A percentile compares a stretch with the other conserved stretches of the same genome.
Conservation (phyloP, 2,329 filamentous ascomycete genomes). For the Achaetomium macrosporum region DNA sequence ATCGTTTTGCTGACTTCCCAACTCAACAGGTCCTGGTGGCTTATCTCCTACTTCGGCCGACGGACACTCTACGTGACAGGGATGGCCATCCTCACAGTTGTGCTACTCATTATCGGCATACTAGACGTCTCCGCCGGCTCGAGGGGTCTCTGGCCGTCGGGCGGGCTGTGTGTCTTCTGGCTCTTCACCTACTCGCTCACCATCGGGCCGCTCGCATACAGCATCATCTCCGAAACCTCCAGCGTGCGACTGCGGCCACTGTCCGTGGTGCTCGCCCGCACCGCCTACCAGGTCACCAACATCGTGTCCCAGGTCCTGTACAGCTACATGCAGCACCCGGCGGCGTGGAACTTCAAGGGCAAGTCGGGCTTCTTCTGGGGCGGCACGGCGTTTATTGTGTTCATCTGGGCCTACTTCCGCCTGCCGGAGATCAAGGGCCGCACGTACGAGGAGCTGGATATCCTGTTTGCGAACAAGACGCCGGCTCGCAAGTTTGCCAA, state of each 20-base stretch:
- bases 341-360: constrained; percentile 20
- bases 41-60: constrained; percentile 38
- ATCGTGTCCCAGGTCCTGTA: constrained; percentile 37
- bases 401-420: constrained; percentile 38
- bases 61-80: constrained; percentile 39
- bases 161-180: constrained; percentile 40
- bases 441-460: constrained; percentile 41
- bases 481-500: constrained; percentile 31
- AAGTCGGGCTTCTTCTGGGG: constrained; percentile 35
- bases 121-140: constrained; percentile 35
- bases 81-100: constrained; percentile 32
- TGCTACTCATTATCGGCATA: constrained; percentile 41
- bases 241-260: constrained; percentile 43
- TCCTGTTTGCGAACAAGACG: constrained; percentile 22
- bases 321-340: constrained; percentile 33
- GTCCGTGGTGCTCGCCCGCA: constrained; percentile 41
- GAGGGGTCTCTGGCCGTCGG: constrained; percentile 35
- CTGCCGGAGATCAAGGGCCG: constrained; percentile 41
- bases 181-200: constrained; percentile 39
- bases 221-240: constrained; percentile 39
- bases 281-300: constrained; percentile 37
- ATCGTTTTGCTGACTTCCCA: neutral
- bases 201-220: constrained; percentile 41
- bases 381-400: constrained; percentile 32
- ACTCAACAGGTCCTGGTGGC: constrained; percentile 34